These are phyloP conservation scores for Tuber borchii DNA, from an alignment of 495 filamentous ascomycete genomes.

Conservation along the genomic window DNA sequence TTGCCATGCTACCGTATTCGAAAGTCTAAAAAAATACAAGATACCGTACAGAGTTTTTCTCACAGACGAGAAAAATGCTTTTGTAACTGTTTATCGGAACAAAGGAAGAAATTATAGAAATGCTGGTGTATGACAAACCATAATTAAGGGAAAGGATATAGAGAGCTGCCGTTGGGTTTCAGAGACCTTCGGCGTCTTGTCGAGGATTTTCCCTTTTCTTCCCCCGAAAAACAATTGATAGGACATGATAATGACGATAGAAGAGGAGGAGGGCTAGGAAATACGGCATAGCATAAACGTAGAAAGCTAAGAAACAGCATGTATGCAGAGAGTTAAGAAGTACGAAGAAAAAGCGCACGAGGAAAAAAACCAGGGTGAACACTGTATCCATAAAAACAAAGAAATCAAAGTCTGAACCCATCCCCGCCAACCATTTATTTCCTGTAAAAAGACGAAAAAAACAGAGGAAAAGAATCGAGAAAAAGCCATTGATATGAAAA, in stretches of 20 bases:
- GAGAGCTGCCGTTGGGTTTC: background rate
- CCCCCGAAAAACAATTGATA: background rate
- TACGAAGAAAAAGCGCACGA: background rate
- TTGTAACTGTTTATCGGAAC: background rate
- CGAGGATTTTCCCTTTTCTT: background rate
- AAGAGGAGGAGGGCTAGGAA: background rate
- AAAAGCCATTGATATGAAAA: slow-evolving; percentile 3
- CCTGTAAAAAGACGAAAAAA: slow-evolving; percentile 4
- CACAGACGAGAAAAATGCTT: slow-evolving; percentile 1
- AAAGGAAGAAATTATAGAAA: background rate
- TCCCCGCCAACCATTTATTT: slow-evolving; percentile 5
- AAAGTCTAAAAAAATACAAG: slow-evolving; percentile 5
- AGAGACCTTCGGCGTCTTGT: background rate
- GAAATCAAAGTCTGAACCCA: slow-evolving; percentile 3
- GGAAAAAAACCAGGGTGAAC: background rate
- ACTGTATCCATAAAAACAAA: background rate
- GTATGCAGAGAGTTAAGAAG: background rate
- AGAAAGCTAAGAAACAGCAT: background rate
- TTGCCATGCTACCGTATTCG: background rate
- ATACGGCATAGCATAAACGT: background rate
- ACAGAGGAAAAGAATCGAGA: slow-evolving; percentile 1
- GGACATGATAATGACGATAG: background rate
- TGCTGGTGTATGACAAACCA: background rate
- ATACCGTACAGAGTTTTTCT: slow-evolving; percentile 1
- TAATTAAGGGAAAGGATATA: background rate